A percentile compares a stretch with the other conserved stretches of the same genome.
These are phyloP conservation scores for Escallonia herrerae DNA, from an alignment of 129 eudicot genomes.

Conservation along the genomic window DNA sequence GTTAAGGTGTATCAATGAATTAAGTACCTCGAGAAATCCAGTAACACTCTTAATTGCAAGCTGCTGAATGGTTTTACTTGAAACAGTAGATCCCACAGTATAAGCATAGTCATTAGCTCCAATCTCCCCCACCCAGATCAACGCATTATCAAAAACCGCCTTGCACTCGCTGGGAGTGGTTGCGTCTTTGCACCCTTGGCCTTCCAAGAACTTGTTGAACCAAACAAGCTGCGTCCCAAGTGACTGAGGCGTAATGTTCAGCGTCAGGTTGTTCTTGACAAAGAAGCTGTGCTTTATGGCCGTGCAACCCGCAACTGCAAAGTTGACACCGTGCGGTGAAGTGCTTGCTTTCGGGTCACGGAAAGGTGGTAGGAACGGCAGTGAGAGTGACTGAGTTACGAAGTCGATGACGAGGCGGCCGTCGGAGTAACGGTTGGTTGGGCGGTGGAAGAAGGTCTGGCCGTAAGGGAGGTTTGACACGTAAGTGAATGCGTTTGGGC, in stretches of 20 bases:
- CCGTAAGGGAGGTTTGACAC: constrained; percentile 81
- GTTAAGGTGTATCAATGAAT: background rate
- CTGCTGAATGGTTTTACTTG: constrained; percentile 36
- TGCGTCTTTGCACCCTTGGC: constrained; percentile 34
- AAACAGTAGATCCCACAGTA: constrained; percentile 43
- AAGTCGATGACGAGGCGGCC: constrained; percentile 88
- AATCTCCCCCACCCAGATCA: constrained; percentile 95
- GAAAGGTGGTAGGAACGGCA: constrained; percentile 75
- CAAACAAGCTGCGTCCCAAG: constrained; percentile 60
- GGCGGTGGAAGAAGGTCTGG: constrained; percentile 75
- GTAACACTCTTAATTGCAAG: constrained; percentile 53
- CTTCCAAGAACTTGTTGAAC: constrained; percentile 41
- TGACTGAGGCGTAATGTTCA: constrained; percentile 45
- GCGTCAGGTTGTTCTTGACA: constrained; percentile 52
- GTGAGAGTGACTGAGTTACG: constrained; percentile 42
- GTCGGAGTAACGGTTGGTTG: constrained; percentile 88
- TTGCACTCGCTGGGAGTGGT: constrained; percentile 37
- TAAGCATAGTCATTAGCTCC: constrained; percentile 94
- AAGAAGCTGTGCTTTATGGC: constrained; percentile 68
- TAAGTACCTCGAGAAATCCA: constrained; percentile 53
- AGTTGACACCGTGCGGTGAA: constrained; percentile 49
- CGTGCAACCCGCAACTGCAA: constrained; percentile 81
- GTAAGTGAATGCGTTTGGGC: constrained; percentile 43
- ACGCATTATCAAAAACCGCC: constrained; percentile 51
- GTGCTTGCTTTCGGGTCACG: constrained; percentile 24